A percentile compares a stretch with the other conserved stretches of the same genome.
These are phyloP conservation scores for Rhytidiadelphus loreus DNA, from an alignment of 225 moss, liverwort and hornwort genomes.

Conservation along the genomic window DNA sequence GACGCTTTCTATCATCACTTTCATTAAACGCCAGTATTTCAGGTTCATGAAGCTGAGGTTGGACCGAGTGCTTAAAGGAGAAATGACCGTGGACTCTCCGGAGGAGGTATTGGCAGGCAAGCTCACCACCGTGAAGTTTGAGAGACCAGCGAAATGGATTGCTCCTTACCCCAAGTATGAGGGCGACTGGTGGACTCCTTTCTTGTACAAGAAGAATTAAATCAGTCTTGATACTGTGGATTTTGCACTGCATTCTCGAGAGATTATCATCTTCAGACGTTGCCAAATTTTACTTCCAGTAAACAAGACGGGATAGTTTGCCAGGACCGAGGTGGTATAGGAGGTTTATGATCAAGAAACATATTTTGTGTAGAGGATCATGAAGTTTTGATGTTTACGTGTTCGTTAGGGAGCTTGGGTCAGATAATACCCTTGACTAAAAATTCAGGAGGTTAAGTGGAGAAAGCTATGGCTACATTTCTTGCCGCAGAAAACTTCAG, in stretches of 20 bases:
- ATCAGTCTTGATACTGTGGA: neutral
- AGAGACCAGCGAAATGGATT: slow-evolving; percentile 75
- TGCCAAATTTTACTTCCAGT: neutral
- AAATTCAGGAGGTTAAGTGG: neutral
- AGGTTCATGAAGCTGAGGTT: slow-evolving; percentile 50
- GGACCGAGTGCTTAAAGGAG: slow-evolving; percentile 75
- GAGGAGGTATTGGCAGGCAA: slow-evolving; percentile 65
- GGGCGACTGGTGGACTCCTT: slow-evolving; percentile 95
- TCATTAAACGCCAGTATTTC: neutral
- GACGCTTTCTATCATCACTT: neutral
- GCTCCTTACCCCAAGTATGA: slow-evolving; percentile 95
- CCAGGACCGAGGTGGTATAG: slow-evolving; percentile 12
- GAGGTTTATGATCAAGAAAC: neutral
- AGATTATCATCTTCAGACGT: neutral
- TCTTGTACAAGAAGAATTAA: slow-evolving; percentile 47
- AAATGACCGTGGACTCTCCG: slow-evolving; percentile 39
- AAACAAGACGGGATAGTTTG: neutral
- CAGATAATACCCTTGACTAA: neutral
- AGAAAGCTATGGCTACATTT: neutral
- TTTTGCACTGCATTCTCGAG: slow-evolving; percentile 15
- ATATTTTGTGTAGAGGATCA: neutral
- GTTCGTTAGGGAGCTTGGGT: neutral
- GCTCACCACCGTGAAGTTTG: slow-evolving; percentile 52
- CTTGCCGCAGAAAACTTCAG: neutral
- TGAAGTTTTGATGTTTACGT: neutral